Conservation (phyloP, 208 protist species). For the Trypanosomatidae sp. region DNA sequence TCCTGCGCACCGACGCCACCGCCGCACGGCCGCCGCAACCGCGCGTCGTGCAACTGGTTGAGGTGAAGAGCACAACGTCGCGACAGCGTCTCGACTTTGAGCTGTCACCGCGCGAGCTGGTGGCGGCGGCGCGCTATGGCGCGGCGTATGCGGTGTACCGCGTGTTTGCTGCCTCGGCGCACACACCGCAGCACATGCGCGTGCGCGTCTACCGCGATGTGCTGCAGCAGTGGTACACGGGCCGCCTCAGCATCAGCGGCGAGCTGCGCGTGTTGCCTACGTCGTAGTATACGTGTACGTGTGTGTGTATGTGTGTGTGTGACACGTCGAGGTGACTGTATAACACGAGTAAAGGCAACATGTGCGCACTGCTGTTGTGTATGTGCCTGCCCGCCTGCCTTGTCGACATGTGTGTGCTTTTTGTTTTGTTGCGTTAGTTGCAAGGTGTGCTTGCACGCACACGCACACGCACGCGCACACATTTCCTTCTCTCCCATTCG, state of each 20-base stretch:
- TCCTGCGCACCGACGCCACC: slow-evolving; percentile 8
- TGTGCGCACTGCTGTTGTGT: too few relatives aligned
- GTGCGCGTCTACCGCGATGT: slow-evolving; percentile 37
- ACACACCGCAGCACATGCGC: slow-evolving; percentile 22
- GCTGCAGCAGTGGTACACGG: slow-evolving; percentile 42
- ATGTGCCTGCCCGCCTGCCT: too few relatives aligned
- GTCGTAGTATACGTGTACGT: too few relatives aligned
- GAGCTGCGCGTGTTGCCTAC: slow-evolving; percentile 54
- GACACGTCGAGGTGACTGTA: too few relatives aligned
- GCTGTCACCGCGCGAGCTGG: slow-evolving; percentile 58
- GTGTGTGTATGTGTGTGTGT: too few relatives aligned
- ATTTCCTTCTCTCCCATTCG: too few relatives aligned
- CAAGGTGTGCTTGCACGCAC: too few relatives aligned
- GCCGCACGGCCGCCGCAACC: not conserved
- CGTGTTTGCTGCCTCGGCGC: slow-evolving; percentile 59
- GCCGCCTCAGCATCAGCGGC: slow-evolving; percentile 47
- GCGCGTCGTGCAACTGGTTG: slow-evolving; percentile 44
- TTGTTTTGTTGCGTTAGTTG: too few relatives aligned
- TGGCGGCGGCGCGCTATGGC: slow-evolving; percentile 70
- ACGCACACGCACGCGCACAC: too few relatives aligned
- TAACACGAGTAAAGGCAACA: too few relatives aligned
- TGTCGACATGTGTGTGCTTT: too few relatives aligned
- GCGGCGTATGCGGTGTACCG: slow-evolving; percentile 51
- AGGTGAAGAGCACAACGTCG: slow-evolving; percentile 75
- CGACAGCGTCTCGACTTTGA: slow-evolving; percentile 51